Conservation (phyloP, 306 rosid genomes). For the Prunus persica region Prunus_persica_NCBIv2 NC_034016.1:17763001-17763500, state of each 20-base stretch:
- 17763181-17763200: neutral
- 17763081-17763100: slow-evolving; percentile 39
- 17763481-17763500: neutral
- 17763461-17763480: neutral
- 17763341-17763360: neutral
- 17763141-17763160: neutral
- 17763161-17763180: neutral
- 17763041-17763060: slow-evolving; percentile 13
- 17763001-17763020: neutral
- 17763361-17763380: neutral
- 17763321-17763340: neutral
- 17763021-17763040: neutral
- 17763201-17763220: slow-evolving; percentile 31
- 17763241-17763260: neutral
- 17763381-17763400: neutral
- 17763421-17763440: neutral
- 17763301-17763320: neutral
- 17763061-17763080: slow-evolving; percentile 21
- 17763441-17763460: neutral
- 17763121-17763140: neutral
- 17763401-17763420: neutral
- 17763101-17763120: slow-evolving; percentile 45
- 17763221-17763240: slow-evolving; percentile 32
- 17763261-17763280: neutral
- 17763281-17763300: neutral